These are phyloP conservation scores for Eucalyptus viminalis DNA, from an alignment of 345 rosid genomes.

Conservation along the genomic window DNA sequence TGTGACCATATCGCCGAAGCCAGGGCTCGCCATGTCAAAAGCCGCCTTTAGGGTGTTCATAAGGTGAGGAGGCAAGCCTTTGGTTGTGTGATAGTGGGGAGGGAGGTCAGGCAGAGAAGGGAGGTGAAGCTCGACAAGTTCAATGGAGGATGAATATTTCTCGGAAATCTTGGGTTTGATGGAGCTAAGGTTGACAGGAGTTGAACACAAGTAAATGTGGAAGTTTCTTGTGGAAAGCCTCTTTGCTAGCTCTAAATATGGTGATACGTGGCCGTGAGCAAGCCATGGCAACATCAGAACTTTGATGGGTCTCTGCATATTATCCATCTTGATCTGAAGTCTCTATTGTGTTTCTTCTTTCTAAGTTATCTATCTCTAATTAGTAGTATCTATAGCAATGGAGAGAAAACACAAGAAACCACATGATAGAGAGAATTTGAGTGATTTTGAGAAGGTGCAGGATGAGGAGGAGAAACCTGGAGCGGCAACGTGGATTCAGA, in stretches of 20 bases:
- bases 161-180: neutral
- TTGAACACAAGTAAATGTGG: slow-evolving; percentile 12
- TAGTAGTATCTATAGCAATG: neutral
- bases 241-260: slow-evolving; percentile 24
- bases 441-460: neutral
- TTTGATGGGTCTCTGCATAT: neutral
- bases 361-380: neutral
- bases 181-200: slow-evolving; percentile 2
- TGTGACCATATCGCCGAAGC: slow-evolving; percentile 3
- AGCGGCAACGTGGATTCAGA: neutral
- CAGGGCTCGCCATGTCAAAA: slow-evolving; percentile 3
- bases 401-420: neutral
- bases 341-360: neutral
- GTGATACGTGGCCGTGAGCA: slow-evolving; percentile 19
- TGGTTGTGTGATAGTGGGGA: slow-evolving; percentile 30
- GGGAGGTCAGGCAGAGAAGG: slow-evolving; percentile 24
- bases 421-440: neutral
- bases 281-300: slow-evolving; percentile 28
- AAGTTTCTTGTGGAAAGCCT: slow-evolving; percentile 10
- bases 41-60: slow-evolving; percentile 8
- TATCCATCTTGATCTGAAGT: neutral
- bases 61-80: slow-evolving; percentile 18
- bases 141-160: neutral
- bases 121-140: slow-evolving; percentile 18
- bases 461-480: neutral